Evolutionary conservation across 495 filamentous ascomycete genomes (phyloP).

Genomic region (Lophiostoma macrostomum): DNA sequence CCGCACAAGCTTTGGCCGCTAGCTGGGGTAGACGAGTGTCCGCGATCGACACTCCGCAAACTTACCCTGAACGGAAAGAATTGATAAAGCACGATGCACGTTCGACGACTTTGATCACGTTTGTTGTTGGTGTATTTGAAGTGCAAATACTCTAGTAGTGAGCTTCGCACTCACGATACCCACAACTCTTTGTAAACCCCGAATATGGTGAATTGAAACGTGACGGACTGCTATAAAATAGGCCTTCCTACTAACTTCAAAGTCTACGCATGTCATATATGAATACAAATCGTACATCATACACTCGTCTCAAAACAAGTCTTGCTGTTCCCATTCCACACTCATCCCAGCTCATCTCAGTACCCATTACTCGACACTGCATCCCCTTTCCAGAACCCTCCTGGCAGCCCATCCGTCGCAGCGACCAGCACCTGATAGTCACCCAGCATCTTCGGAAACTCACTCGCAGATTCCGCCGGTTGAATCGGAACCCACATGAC

Average conservation of each 20-base stretch:
- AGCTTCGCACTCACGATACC: too few relatives aligned
- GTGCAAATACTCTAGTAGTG: too few relatives aligned
- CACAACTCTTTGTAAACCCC: too few relatives aligned
- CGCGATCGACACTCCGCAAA: not conserved
- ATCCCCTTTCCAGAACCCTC: slow-evolving; percentile 12
- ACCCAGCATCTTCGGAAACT: slow-evolving; percentile 18
- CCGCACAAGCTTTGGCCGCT: slow-evolving; percentile 4
- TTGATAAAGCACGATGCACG: too few relatives aligned
- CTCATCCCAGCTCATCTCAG: not conserved
- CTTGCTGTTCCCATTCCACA: not conserved
- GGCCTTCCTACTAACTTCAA: not conserved
- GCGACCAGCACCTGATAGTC: slow-evolving; percentile 8
- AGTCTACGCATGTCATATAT: not conserved
- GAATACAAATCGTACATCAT: too few relatives aligned
- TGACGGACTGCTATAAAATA: too few relatives aligned
- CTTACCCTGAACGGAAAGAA: not conserved
- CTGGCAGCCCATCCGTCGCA: slow-evolving; percentile 12
- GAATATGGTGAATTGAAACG: too few relatives aligned
- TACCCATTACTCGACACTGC: not conserved
- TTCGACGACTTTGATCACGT: too few relatives aligned
- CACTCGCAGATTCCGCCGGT: slow-evolving; percentile 14
- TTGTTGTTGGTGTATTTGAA: too few relatives aligned
- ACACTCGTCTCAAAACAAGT: too few relatives aligned
- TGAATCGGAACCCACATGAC: slow-evolving; percentile 38
- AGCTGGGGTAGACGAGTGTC: slow-evolving; percentile 1